phyloP scores from a whole-genome alignment of 2,329 filamentous ascomycete genomes.

The Paecilomyces sp. region DNA sequence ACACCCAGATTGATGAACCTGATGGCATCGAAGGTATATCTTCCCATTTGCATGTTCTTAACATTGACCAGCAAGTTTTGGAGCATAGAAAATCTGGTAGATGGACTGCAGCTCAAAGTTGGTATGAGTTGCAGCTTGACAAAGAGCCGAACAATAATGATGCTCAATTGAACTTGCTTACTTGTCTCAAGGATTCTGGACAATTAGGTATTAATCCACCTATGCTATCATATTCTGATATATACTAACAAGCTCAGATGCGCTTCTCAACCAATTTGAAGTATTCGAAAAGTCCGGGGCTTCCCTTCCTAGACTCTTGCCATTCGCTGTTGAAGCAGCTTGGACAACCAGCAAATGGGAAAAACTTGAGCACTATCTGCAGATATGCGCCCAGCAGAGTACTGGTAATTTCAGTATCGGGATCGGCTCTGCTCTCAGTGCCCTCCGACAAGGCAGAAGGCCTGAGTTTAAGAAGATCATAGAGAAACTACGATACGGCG shows the following conservation, averaged over 20 bases:
- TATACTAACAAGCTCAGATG: constrained; percentile 47
- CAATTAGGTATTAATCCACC: constrained; percentile 63
- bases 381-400: constrained; percentile 21
- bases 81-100: constrained; percentile 88
- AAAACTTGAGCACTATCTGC: constrained; percentile 61
- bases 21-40: constrained; percentile 95
- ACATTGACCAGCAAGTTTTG: constrained; percentile 86
- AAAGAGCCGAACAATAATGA: constrained; percentile 70
- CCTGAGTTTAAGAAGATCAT: constrained; percentile 53
- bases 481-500: constrained; percentile 57
- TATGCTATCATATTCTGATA: background rate
- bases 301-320: constrained; percentile 59
- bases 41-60: constrained; percentile 74
- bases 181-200: constrained; percentile 88
- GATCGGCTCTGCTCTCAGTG: constrained; percentile 61
- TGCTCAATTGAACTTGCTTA: constrained; percentile 73
- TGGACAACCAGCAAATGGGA: constrained; percentile 85
- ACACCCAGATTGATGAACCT: constrained; percentile 94
- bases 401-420: constrained; percentile 73
- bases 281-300: constrained; percentile 53
- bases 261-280: constrained; percentile 79
- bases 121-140: constrained; percentile 88
- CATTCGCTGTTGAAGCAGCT: constrained; percentile 82
- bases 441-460: constrained; percentile 47
- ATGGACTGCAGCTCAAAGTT: constrained; percentile 92